phyloP scores from a whole-genome alignment of 495 filamentous ascomycete species.

The Coniosporium apollinis region DNA sequence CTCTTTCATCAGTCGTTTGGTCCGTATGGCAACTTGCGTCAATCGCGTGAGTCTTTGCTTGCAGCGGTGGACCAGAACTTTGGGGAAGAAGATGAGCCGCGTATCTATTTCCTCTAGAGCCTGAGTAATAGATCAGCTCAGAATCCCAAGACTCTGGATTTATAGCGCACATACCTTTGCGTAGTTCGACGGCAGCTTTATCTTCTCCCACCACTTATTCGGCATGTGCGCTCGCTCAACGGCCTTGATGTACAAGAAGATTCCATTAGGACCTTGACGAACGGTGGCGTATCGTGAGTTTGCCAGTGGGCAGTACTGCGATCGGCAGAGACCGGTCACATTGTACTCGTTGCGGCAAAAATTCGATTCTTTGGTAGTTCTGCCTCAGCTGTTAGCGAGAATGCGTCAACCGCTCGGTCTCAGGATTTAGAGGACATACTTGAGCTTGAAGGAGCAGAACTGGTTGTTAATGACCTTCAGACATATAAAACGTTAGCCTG shows the following conservation, averaged over 20 bases:
- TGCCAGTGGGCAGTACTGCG: slow-evolving; percentile 86
- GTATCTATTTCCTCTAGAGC: slow-evolving; percentile 81
- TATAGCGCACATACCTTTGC: too few relatives aligned
- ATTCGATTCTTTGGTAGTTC: slow-evolving; percentile 78
- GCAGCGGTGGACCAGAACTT: slow-evolving; percentile 89
- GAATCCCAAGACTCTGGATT: too few relatives aligned
- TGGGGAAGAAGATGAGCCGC: slow-evolving; percentile 86
- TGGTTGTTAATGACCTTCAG: slow-evolving; percentile 89
- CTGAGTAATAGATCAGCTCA: too few relatives aligned
- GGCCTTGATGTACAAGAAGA: slow-evolving; percentile 97
- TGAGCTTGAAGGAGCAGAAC: slow-evolving; percentile 93
- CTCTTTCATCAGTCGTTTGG: slow-evolving; percentile 67
- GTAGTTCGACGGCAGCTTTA: slow-evolving; percentile 82
- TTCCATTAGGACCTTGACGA: slow-evolving; percentile 56
- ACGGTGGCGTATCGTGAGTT: slow-evolving; percentile 94
- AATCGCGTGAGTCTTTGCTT: slow-evolving; percentile 91
- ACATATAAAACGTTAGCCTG: too few relatives aligned
- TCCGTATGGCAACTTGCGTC: slow-evolving; percentile 82
- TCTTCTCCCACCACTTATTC: slow-evolving; percentile 84
- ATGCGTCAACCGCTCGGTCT: slow-evolving; percentile 2
- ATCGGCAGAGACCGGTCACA: slow-evolving; percentile 86
- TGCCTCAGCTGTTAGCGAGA: slow-evolving; percentile 18
- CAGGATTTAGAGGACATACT: slow-evolving; percentile 35
- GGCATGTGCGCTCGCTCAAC: slow-evolving; percentile 84
- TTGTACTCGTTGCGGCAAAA: slow-evolving; percentile 97